Percentiles rank a stretch among this genome's conserved stretches.
Conservation (phyloP, 2,329 filamentous ascomycete species). For the Xylariaceae sp. region DNA sequence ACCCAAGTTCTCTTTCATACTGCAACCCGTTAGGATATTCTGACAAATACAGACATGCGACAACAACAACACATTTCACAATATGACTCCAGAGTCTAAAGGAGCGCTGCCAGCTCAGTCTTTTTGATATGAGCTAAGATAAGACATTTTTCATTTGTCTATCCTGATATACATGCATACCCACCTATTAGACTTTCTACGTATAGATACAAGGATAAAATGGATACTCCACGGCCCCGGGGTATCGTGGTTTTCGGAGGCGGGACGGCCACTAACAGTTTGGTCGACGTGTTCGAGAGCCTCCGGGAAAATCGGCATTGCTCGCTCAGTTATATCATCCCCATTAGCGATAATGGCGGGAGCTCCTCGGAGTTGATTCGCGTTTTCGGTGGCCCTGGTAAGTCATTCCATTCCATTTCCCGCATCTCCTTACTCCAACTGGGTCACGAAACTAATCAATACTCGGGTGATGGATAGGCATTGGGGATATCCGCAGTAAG, state of each 20-base stretch:
- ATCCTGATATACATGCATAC: not conserved
- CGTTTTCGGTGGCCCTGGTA: conserved; percentile 91
- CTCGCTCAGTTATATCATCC: conserved; percentile 81
- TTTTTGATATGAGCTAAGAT: not conserved
- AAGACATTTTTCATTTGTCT: not conserved
- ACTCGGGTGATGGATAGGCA: conserved; percentile 34
- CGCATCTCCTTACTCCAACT: not conserved
- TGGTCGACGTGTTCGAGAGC: conserved; percentile 85
- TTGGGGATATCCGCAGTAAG: conserved; percentile 39
- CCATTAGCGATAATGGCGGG: conserved; percentile 94
- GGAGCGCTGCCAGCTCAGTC: not conserved
- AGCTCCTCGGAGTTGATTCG: conserved; percentile 92
- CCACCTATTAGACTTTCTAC: no score
- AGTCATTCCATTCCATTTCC: conserved; percentile 13
- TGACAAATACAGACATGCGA: not conserved
- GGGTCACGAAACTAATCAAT: conserved; percentile 3
- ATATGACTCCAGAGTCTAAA: not conserved
- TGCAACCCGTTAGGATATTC: conserved; percentile 6
- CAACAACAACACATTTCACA: not conserved
- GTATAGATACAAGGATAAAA: conserved; percentile 4
- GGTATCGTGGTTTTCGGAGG: conserved; percentile 88
- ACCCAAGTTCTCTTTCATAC: not conserved
- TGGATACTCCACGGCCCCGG: conserved; percentile 28
- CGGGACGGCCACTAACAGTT: conserved; percentile 89
- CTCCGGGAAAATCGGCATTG: conserved; percentile 67